Evolutionary conservation across 2,329 filamentous ascomycete genomes (phyloP).

Genomic region (Calonectria leucothoes): DNA sequence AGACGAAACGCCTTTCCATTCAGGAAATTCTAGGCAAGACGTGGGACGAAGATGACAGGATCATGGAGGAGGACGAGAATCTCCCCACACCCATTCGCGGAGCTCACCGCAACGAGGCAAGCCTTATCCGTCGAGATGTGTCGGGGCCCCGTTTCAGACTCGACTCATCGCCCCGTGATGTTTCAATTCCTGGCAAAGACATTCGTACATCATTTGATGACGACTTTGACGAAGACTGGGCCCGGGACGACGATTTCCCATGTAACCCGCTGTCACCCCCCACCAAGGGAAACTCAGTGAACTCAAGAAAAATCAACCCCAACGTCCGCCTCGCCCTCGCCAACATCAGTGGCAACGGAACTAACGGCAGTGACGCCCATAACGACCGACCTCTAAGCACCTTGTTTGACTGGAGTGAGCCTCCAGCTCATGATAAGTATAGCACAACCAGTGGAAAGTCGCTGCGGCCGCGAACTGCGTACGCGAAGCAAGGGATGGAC

Average conservation of each 20-base stretch:
- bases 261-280: slow-evolving; percentile 70
- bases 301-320: slow-evolving; percentile 64
- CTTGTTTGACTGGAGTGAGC: slow-evolving; percentile 84
- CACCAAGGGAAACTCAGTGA: slow-evolving; percentile 61
- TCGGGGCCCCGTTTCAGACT: slow-evolving; percentile 44
- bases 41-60: slow-evolving; percentile 67
- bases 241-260: slow-evolving; percentile 62
- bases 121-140: slow-evolving; percentile 21
- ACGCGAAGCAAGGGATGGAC: slow-evolving; percentile 80
- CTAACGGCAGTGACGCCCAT: slow-evolving; percentile 35
- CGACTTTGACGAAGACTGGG: slow-evolving; percentile 74
- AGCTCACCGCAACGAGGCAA: slow-evolving; percentile 44
- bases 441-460: slow-evolving; percentile 68
- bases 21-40: slow-evolving; percentile 68
- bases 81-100: slow-evolving; percentile 62
- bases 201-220: slow-evolving; percentile 69
- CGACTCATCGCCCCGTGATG: slow-evolving; percentile 45
- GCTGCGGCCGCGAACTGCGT: slow-evolving; percentile 78
- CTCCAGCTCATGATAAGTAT: slow-evolving; percentile 69
- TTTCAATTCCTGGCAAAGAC: slow-evolving; percentile 52
- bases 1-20: slow-evolving; percentile 67
- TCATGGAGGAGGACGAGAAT: slow-evolving; percentile 73
- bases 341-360: slow-evolving; percentile 61
- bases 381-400: slow-evolving; percentile 70
- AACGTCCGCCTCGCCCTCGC: slow-evolving; percentile 66